Percentiles rank a stretch among this genome's conserved stretches.
These are phyloP conservation scores for Monosporascus sp. DNA, from an alignment of 2,329 filamentous ascomycete genomes.

Conservation along the genomic window DNA sequence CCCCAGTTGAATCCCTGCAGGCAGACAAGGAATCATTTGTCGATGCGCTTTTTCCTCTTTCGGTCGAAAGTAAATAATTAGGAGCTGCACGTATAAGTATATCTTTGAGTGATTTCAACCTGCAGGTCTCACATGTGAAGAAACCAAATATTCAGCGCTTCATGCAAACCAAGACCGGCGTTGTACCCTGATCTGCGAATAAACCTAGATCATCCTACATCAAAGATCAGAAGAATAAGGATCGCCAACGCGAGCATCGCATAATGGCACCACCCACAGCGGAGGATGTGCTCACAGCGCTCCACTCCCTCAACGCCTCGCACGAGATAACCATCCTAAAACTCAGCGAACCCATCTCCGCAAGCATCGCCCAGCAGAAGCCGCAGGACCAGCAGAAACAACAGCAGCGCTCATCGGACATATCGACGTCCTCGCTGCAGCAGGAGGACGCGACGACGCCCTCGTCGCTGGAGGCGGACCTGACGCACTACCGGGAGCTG, in stretches of 20 bases:
- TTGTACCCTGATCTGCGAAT: too few species aligned
- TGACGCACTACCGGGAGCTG: conserved; percentile 87
- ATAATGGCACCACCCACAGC: conserved; percentile 24
- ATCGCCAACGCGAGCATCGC: too few species aligned
- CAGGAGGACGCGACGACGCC: conserved; percentile 59
- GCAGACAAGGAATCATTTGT: neutral
- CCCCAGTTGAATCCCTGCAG: neutral
- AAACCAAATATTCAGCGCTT: too few species aligned
- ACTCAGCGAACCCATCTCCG: conserved; percentile 68
- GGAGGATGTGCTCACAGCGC: conserved; percentile 38
- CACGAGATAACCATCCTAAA: conserved; percentile 68
- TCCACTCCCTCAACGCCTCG: conserved; percentile 49
- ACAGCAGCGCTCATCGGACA: conserved; percentile 64
- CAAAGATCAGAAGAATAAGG: neutral
- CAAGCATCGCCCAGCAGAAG: conserved; percentile 36
- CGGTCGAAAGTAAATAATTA: conserved; percentile 35
- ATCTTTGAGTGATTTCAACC: too few species aligned
- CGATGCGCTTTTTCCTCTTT: conserved; percentile 20
- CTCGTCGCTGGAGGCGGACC: conserved; percentile 72
- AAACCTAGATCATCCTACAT: too few species aligned
- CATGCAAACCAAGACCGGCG: too few species aligned
- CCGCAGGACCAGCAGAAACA: conserved; percentile 33
- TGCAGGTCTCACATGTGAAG: too few species aligned
- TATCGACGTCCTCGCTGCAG: conserved; percentile 53
- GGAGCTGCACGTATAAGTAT: too few species aligned